phyloP scores from a whole-genome alignment of 2,329 filamentous ascomycete species.

The Penicillium sp. region DNA sequence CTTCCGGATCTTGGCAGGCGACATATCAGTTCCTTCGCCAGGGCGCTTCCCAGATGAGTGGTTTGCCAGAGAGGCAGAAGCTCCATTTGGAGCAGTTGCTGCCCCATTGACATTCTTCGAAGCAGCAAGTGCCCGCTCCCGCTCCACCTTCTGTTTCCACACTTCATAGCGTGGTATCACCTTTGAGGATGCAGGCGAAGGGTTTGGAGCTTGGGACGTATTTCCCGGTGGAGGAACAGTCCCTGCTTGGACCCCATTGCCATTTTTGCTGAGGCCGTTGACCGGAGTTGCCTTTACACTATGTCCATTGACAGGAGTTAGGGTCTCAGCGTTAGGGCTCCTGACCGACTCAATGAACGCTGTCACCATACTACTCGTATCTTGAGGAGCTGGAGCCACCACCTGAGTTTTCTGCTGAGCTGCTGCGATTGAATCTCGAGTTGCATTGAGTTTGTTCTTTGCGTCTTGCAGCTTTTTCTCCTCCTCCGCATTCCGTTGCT shows the following conservation, averaged over 20 bases:
- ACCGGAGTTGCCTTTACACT: not conserved
- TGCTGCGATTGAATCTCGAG: not conserved
- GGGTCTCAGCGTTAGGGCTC: not conserved
- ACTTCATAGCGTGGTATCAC: not conserved
- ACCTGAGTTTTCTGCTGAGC: not conserved
- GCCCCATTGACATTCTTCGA: not conserved
- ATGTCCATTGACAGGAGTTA: not conserved
- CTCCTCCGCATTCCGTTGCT: not conserved
- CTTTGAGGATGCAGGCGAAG: not conserved
- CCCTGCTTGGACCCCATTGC: not conserved
- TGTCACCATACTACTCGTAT: not conserved
- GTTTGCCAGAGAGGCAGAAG: not conserved
- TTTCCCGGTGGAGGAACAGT: not conserved
- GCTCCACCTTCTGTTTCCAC: not conserved
- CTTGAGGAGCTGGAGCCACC: too few species aligned
- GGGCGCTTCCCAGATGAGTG: not conserved
- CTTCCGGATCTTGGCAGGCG: not conserved
- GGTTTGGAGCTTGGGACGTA: not conserved
- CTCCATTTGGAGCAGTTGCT: not conserved
- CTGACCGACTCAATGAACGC: not conserved
- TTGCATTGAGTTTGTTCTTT: not conserved
- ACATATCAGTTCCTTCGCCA: not conserved
- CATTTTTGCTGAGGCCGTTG: not conserved
- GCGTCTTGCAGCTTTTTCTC: not conserved
- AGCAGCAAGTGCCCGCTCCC: not conserved